These are phyloP conservation scores for Sindora glabra DNA, from an alignment of 306 rosid genomes.

Conservation along the genomic window DNA sequence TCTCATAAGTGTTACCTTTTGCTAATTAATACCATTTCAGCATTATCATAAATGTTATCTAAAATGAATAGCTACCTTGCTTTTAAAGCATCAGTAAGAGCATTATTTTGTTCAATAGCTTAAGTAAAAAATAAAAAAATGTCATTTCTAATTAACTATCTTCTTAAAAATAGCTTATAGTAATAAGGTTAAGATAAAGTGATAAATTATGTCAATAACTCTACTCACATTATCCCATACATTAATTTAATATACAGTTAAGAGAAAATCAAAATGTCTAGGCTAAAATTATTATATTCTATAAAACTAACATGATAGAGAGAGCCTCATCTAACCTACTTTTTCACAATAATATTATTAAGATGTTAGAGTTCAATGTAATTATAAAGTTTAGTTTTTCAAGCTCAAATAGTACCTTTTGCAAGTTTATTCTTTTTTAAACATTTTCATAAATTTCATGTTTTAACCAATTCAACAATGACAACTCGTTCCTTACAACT, in stretches of 20 bases:
- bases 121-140: slow-evolving; percentile 1
- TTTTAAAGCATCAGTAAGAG: slow-evolving; percentile 35
- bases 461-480: slow-evolving; percentile 47
- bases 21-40: slow-evolving; percentile 50
- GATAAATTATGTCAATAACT: too few relatives aligned
- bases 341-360: slow-evolving; percentile 47
- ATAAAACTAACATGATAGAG: neutral
- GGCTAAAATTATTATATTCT: too few relatives aligned
- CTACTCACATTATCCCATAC: neutral
- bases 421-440: slow-evolving; percentile 58
- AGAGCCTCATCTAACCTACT: slow-evolving; percentile 28
- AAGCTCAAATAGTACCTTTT: slow-evolving; percentile 52
- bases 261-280: neutral
- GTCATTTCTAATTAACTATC: neutral
- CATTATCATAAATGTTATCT: slow-evolving; percentile 57
- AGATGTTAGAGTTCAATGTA: slow-evolving; percentile 49
- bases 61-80: slow-evolving; percentile 46
- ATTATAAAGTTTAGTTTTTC: slow-evolving; percentile 50
- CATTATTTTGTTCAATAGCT: slow-evolving; percentile 39
- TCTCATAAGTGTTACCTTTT: slow-evolving; percentile 20
- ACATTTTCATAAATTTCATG: slow-evolving; percentile 57
- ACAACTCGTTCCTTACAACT: slow-evolving; percentile 45
- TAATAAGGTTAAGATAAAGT: neutral
- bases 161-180: neutral
- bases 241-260: neutral